Conservation (phyloP, 2,329 filamentous ascomycete genomes). For the Alternaria metachromatica region DNA sequence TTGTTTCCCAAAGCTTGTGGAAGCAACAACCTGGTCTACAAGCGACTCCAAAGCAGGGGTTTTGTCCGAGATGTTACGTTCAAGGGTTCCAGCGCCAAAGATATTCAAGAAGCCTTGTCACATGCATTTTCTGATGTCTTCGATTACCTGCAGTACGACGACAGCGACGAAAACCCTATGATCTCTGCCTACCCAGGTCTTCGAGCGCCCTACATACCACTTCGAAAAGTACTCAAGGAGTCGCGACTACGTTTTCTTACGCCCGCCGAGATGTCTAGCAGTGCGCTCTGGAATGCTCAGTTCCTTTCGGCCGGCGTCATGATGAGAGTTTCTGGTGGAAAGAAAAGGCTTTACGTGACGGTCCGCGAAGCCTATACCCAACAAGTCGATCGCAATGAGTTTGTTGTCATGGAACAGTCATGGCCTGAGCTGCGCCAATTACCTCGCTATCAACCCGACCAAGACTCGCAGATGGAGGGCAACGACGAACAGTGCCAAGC, state of each 20-base stretch:
- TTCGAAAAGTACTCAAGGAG: slow-evolving; percentile 78
- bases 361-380: slow-evolving; percentile 78
- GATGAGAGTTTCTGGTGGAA: slow-evolving; percentile 70
- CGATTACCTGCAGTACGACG: slow-evolving; percentile 41
- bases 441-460: slow-evolving; percentile 62
- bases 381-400: slow-evolving; percentile 51
- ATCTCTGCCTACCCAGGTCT: slow-evolving; percentile 60
- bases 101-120: slow-evolving; percentile 69
- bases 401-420: slow-evolving; percentile 33
- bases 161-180: slow-evolving; percentile 35
- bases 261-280: slow-evolving; percentile 74
- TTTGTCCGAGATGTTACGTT: slow-evolving; percentile 70
- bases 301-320: slow-evolving; percentile 74
- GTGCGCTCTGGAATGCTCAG: slow-evolving; percentile 72
- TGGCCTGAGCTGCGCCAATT: slow-evolving; percentile 74
- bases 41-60: slow-evolving; percentile 76
- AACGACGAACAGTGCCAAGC: slow-evolving; percentile 46
- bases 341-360: slow-evolving; percentile 75
- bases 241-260: slow-evolving; percentile 73
- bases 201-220: slow-evolving; percentile 73
- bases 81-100: slow-evolving; percentile 68
- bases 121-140: slow-evolving; percentile 66
- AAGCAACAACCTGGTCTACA: slow-evolving; percentile 67
- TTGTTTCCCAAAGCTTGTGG: slow-evolving; percentile 73
- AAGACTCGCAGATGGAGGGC: slow-evolving; percentile 39